Evolutionary conservation across 495 filamentous ascomycete genomes (phyloP).

Genomic region (Neurospora sp.): DNA sequence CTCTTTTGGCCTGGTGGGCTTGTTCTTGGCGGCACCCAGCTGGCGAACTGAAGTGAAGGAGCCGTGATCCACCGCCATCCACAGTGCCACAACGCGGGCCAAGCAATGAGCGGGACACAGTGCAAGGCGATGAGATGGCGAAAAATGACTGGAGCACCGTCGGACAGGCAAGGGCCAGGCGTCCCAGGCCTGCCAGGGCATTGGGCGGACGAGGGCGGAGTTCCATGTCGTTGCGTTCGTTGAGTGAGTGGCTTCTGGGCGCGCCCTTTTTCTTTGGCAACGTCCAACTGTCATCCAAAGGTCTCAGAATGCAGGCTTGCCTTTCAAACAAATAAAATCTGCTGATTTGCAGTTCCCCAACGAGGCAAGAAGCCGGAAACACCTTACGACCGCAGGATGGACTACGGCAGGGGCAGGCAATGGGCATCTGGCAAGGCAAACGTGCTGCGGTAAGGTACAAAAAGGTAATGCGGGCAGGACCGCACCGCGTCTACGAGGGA

Average conservation of each 20-base stretch:
- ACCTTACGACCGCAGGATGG: not conserved
- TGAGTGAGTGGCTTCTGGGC: not conserved
- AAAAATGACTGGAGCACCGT: not conserved
- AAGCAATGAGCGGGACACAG: not conserved
- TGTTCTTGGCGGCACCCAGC: not conserved
- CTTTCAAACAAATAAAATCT: not conserved
- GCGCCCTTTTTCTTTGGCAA: not conserved
- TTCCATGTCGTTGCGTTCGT: not conserved
- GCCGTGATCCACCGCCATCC: not conserved
- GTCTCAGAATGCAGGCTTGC: not conserved
- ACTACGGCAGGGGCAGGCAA: not conserved
- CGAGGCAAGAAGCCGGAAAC: not conserved
- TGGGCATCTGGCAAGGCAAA: not conserved
- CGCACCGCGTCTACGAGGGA: not conserved
- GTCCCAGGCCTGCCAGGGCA: not conserved
- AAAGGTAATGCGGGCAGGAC: not conserved
- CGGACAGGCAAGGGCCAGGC: not conserved
- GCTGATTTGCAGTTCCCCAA: not conserved
- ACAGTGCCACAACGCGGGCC: not conserved
- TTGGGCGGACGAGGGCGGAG: not conserved
- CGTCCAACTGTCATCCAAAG: not conserved
- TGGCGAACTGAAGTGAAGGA: not conserved
- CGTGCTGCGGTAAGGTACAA: not conserved
- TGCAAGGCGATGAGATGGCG: not conserved
- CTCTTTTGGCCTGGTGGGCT: not conserved